Conservation (phyloP, 1,284 basidiomycete species). For the Neonothopanus nambi region DNA sequence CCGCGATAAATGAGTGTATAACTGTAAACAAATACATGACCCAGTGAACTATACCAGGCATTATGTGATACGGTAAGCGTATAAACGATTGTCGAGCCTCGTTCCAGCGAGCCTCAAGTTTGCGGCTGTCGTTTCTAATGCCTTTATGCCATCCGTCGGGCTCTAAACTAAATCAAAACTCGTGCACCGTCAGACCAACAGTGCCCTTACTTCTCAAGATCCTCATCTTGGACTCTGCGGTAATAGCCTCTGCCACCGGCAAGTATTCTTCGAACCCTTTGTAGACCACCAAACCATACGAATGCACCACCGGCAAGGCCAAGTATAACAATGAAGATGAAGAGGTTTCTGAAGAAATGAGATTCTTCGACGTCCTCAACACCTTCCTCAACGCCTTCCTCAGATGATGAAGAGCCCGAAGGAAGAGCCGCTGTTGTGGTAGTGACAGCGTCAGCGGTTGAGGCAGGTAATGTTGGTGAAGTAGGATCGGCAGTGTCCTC, state of each 20-base stretch:
- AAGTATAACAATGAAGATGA: slow-evolving; percentile 48
- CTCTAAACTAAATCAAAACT: too few relatives aligned
- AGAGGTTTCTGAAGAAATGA: slow-evolving; percentile 39
- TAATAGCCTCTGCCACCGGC: slow-evolving; percentile 42
- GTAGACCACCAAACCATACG: slow-evolving; percentile 55
- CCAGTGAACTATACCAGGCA: too few relatives aligned
- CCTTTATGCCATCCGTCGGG: too few relatives aligned
- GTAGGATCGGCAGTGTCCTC: slow-evolving; percentile 4
- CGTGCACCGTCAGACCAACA: too few relatives aligned
- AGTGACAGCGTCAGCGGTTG: slow-evolving; percentile 14
- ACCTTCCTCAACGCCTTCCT: slow-evolving; percentile 12
- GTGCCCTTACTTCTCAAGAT: slow-evolving; percentile 50
- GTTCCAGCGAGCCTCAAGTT: too few relatives aligned
- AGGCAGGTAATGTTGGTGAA: slow-evolving; percentile 4
- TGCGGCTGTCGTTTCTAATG: too few relatives aligned
- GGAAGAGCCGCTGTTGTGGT: slow-evolving; percentile 13
- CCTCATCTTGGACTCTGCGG: slow-evolving; percentile 47
- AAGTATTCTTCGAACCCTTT: slow-evolving; percentile 43
- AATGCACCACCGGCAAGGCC: slow-evolving; percentile 53
- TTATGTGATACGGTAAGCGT: too few relatives aligned
- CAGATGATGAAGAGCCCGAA: background rate
- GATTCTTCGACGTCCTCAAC: slow-evolving; percentile 27
- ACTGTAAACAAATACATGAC: too few relatives aligned
- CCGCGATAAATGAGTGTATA: too few relatives aligned
- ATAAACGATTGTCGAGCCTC: too few relatives aligned